Conservation (phyloP, 140 eudicot genomes). For the Cichorium intybus region DNA sequence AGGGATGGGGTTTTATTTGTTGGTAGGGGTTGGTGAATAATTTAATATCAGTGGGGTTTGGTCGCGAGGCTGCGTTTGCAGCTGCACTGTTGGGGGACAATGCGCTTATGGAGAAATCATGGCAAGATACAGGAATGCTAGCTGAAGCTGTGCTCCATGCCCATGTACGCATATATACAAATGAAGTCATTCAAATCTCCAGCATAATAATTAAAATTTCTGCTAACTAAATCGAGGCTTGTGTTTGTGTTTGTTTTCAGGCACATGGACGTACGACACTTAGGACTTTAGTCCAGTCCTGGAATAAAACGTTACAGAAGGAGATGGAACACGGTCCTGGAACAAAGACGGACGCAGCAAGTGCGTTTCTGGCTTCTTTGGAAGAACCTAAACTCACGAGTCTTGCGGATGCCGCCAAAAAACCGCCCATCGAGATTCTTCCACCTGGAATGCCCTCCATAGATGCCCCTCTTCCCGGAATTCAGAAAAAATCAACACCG, state of each 20-base stretch:
- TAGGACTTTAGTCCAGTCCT: constrained; percentile 66
- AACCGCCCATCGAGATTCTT: constrained; percentile 87
- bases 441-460: constrained; percentile 97
- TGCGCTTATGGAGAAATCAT: constrained; percentile 96
- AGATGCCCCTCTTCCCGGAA: constrained; percentile 76
- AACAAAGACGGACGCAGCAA: constrained; percentile 84
- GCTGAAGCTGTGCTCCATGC: constrained; percentile 99
- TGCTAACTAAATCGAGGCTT: no score
- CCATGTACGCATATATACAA: no score
- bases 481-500: constrained; percentile 54
- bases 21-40: constrained; percentile 93
- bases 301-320: constrained; percentile 92
- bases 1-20: not conserved
- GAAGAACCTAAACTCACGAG: constrained; percentile 95
- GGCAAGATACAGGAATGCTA: constrained; percentile 99
- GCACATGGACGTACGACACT: constrained; percentile 96
- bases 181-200: no score
- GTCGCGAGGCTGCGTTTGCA: constrained; percentile 97
- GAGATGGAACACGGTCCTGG: constrained; percentile 81
- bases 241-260: constrained; percentile 30
- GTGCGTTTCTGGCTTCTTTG: constrained; percentile 89
- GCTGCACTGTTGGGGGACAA: constrained; percentile 98
- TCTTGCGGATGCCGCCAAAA: constrained; percentile 86
- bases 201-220: no score
- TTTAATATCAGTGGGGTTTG: constrained; percentile 81